phyloP scores from a whole-genome alignment of 495 filamentous ascomycete species.

The Xylona heveae region DNA sequence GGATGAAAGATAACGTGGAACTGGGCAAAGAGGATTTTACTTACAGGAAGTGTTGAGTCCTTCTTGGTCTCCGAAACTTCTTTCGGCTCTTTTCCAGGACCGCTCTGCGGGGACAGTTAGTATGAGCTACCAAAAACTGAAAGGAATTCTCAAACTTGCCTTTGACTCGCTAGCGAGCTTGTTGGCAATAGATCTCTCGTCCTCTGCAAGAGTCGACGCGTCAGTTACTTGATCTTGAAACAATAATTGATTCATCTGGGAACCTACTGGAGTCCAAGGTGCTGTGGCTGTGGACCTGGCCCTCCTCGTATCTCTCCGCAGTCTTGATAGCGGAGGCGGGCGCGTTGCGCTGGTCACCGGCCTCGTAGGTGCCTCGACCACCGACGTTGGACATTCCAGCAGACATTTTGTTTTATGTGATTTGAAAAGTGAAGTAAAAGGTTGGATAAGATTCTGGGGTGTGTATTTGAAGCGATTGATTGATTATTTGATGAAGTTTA shows the following conservation, averaged over 20 bases:
- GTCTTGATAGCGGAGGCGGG: conserved; percentile 32
- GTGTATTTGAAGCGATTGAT: no score
- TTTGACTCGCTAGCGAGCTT: conserved; percentile 40
- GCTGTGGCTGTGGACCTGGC: conserved; percentile 38
- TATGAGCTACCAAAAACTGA: conserved; percentile 2
- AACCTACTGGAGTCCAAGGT: conserved; percentile 48
- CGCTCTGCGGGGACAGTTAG: conserved; percentile 10
- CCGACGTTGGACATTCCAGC: conserved; percentile 28
- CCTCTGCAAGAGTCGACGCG: conserved; percentile 29
- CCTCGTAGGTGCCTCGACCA: conserved; percentile 29
- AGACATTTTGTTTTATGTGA: conserved; percentile 3
- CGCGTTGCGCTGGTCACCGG: conserved; percentile 48
- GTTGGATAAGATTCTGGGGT: no score
- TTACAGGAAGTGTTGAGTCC: conserved; percentile 47
- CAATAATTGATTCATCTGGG: background rate
- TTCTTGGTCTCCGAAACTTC: conserved; percentile 29
- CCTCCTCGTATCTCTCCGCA: conserved; percentile 41
- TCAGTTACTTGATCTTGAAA: no score
- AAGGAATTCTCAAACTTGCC: conserved; percentile 10
- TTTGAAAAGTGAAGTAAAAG: no score
- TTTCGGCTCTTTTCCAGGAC: conserved; percentile 17
- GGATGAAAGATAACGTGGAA: background rate
- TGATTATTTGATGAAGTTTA: no score
- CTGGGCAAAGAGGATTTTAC: conserved; percentile 12
- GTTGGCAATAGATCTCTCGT: conserved; percentile 61